phyloP scores from a whole-genome alignment of 1,284 basidiomycete species.

The Chalciporus sp. region DNA sequence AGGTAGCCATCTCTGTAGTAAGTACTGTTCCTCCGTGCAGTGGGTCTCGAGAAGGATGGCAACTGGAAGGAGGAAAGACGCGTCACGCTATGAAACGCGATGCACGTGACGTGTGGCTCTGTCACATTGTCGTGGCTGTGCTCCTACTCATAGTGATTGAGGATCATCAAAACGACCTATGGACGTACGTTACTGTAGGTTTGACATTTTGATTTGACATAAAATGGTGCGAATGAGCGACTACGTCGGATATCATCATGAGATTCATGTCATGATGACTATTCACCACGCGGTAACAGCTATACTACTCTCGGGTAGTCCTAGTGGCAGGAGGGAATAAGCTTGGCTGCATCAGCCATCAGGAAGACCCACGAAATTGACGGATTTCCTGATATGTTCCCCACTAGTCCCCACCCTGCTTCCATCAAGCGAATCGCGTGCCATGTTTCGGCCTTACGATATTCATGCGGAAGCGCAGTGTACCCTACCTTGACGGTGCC shows the following conservation, averaged over 20 bases:
- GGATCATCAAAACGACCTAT: too few relatives aligned
- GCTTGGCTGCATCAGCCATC: background rate
- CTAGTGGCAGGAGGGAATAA: background rate
- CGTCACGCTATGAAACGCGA: slow-evolving; percentile 19
- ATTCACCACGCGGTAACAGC: too few relatives aligned
- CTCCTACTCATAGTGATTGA: too few relatives aligned
- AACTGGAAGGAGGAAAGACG: slow-evolving; percentile 13
- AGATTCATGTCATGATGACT: background rate
- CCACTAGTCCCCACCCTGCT: background rate
- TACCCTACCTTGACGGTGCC: background rate
- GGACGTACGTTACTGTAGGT: too few relatives aligned
- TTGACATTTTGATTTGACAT: too few relatives aligned
- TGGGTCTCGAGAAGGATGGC: too few relatives aligned
- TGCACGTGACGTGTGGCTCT: slow-evolving; percentile 25
- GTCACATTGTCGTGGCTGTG: background rate
- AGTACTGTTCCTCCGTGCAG: too few relatives aligned
- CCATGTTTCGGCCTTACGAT: background rate
- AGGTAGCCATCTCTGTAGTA: slow-evolving; percentile 16
- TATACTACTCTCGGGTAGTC: too few relatives aligned
- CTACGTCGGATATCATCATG: background rate
- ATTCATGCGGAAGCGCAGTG: background rate
- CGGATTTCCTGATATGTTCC: background rate
- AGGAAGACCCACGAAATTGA: background rate
- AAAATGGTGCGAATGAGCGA: background rate
- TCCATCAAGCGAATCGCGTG: background rate